Evolutionary conservation across 345 rosid species (phyloP).

Genomic region (Murraya paniculata): DNA sequence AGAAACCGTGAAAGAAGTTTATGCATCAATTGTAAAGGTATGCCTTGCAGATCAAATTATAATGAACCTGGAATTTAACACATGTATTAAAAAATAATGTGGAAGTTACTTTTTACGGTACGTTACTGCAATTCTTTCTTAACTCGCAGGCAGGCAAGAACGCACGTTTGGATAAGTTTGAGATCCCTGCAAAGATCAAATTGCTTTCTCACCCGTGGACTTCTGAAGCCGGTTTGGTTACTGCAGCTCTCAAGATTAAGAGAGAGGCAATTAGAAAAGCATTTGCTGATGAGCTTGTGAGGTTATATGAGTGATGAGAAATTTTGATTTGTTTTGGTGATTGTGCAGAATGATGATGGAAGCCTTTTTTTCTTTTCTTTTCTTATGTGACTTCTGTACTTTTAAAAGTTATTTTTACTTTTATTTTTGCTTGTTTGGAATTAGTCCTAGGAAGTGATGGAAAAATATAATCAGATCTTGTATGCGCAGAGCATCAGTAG

Average conservation of each 20-base stretch:
- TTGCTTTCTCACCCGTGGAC: conserved; percentile 85
- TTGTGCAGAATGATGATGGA: conserved; percentile 9
- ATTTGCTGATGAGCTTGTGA: conserved; percentile 67
- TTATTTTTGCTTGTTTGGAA: neutral
- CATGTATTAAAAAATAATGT: neutral
- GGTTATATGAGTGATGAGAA: conserved; percentile 49
- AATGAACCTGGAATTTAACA: neutral
- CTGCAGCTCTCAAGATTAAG: conserved; percentile 94
- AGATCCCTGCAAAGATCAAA: conserved; percentile 87
- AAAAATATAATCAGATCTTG: neutral
- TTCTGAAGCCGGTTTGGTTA: conserved; percentile 89
- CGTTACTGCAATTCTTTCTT: neutral
- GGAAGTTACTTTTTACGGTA: neutral
- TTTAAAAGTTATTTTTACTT: neutral
- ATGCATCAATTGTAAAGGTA: conserved; percentile 80
- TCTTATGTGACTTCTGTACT: neutral
- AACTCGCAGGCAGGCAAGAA: conserved; percentile 65
- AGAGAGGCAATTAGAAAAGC: conserved; percentile 74
- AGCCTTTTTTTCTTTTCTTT: neutral
- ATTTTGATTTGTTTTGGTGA: neutral
- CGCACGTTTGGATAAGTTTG: conserved; percentile 75
- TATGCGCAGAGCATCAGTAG: neutral
- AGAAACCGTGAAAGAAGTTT: conserved; percentile 69
- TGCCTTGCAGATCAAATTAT: neutral
- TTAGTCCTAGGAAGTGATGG: neutral